Evolutionary conservation across 306 rosid species (phyloP).

Genomic region (Sechiopsis laciniata): DNA sequence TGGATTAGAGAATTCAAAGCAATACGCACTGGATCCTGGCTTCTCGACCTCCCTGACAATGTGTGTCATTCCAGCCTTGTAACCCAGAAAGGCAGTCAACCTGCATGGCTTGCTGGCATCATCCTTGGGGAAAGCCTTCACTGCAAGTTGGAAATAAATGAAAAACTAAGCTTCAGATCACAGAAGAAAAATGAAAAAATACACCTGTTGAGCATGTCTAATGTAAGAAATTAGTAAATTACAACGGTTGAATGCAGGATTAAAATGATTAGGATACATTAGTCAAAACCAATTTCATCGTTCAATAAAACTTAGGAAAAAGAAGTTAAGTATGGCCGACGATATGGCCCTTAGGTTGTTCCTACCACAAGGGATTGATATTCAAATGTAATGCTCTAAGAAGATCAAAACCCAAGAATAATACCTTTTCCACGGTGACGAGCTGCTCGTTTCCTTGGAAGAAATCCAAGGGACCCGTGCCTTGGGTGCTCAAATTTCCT

Average conservation of each 20-base stretch:
- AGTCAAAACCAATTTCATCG: no score
- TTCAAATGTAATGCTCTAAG: not conserved
- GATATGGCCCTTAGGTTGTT: no score
- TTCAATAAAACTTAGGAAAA: no score
- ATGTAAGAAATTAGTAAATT: no score
- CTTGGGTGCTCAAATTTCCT: slow-evolving; percentile 91
- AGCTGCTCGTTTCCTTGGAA: slow-evolving; percentile 77
- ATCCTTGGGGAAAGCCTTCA: slow-evolving; percentile 91
- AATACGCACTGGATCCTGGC: slow-evolving; percentile 60
- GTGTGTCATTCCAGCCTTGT: slow-evolving; percentile 93
- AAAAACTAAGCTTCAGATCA: not conserved
- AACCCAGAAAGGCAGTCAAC: slow-evolving; percentile 68
- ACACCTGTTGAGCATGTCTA: not conserved
- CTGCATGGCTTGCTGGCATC: slow-evolving; percentile 56
- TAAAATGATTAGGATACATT: not conserved
- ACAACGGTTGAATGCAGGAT: no score
- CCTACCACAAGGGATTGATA: no score
- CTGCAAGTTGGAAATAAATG: slow-evolving; percentile 27
- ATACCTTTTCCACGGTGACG: slow-evolving; percentile 82
- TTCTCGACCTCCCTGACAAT: slow-evolving; percentile 83
- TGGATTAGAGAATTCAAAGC: not conserved
- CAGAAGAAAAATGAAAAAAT: not conserved
- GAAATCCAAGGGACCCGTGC: slow-evolving; percentile 83
- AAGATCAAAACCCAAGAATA: not conserved
- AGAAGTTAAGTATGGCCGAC: no score